phyloP scores from a whole-genome alignment of 164 flowering plant species.

The Kalanchoe fedtschenkoi region DNA sequence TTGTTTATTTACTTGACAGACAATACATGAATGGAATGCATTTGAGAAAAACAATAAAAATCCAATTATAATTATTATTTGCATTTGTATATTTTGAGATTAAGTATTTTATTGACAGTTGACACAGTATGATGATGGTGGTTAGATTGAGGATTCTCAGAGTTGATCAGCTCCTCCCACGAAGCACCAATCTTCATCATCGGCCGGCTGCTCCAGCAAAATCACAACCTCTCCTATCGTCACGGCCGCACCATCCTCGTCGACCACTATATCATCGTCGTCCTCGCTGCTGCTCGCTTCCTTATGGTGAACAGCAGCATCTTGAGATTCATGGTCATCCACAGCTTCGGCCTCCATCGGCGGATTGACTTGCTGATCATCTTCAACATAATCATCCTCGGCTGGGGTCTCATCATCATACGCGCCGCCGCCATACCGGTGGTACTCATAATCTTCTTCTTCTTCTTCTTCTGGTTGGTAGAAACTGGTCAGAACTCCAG shows the following conservation, averaged over 20 bases:
- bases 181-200: slow-evolving; percentile 4
- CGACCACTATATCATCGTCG: not conserved
- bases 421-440: not conserved
- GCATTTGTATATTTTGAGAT: too few species aligned
- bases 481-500: slow-evolving; percentile 23
- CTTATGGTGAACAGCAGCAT: too few species aligned
- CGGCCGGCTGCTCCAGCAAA: not conserved
- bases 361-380: not conserved
- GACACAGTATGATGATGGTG: too few species aligned
- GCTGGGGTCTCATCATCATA: not conserved
- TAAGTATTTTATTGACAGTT: too few species aligned
- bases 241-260: not conserved
- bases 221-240: slow-evolving; percentile 4
- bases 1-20: too few species aligned
- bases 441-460: not conserved
- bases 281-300: not conserved
- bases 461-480: not conserved
- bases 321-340: too few species aligned
- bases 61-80: too few species aligned
- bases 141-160: not conserved
- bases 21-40: too few species aligned
- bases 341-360: not conserved
- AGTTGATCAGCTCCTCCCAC: not conserved
- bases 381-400: slow-evolving; percentile 9
- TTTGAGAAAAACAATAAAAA: too few species aligned